phyloP scores from a whole-genome alignment of 768 basidiomycete species.

The Hortiboletus flavorubellus region DNA sequence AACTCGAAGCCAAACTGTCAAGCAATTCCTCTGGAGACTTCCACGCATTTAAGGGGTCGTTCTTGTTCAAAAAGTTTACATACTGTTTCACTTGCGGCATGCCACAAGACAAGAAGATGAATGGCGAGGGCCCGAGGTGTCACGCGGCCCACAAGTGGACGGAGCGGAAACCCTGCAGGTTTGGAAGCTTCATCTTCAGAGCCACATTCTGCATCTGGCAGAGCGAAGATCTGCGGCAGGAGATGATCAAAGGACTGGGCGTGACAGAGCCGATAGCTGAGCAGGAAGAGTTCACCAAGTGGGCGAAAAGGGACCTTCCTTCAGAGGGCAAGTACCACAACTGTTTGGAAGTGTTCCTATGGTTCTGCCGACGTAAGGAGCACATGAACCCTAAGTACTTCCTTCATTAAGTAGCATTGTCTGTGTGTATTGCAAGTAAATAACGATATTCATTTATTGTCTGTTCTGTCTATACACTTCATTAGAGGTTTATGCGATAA shows the following conservation, averaged over 20 bases:
- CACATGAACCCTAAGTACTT: neutral
- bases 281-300: neutral
- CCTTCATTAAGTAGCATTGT: neutral
- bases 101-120: neutral
- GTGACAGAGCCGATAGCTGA: neutral
- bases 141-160: neutral
- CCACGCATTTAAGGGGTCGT: neutral
- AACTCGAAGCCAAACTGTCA: neutral
- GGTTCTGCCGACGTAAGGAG: constrained; percentile 1
- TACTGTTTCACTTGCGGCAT: neutral
- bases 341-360: constrained; percentile 5
- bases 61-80: neutral
- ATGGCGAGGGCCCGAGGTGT: neutral
- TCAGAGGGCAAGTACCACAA: constrained; percentile 1
- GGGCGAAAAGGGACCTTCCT: neutral
- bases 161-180: neutral
- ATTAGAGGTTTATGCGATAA: too few species aligned
- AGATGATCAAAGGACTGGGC: neutral
- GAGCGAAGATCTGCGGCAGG: neutral
- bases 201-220: neutral
- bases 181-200: neutral
- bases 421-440: too few species aligned
- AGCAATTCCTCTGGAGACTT: neutral
- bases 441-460: too few species aligned
- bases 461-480: too few species aligned